A percentile compares a stretch with the other conserved stretches of the same genome.
These are phyloP conservation scores for Pycnococcus provasolii DNA, from an alignment of 139 green algal genomes.

Conservation along the genomic window DNA sequence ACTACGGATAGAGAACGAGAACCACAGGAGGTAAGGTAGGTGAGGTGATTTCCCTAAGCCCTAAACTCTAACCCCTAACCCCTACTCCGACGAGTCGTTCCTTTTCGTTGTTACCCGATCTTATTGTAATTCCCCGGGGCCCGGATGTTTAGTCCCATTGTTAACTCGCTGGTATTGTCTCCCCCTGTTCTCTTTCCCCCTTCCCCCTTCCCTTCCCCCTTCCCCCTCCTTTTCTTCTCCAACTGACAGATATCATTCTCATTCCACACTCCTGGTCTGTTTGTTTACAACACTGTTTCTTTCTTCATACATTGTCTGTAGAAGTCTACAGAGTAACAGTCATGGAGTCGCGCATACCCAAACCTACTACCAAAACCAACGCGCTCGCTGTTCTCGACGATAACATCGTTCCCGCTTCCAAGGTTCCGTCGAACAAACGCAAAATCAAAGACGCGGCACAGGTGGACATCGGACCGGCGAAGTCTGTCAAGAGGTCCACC, in stretches of 20 bases:
- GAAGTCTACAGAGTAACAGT: neutral
- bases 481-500: conserved; percentile 2
- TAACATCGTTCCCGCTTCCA: neutral
- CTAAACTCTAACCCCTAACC: too few species aligned
- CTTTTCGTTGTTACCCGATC: too few species aligned
- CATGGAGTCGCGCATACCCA: neutral
- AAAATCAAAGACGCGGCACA: too few species aligned
- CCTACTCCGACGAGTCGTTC: too few species aligned
- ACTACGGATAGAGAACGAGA: too few species aligned
- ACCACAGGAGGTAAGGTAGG: too few species aligned
- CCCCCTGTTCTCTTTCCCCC: neutral
- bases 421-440: too few species aligned
- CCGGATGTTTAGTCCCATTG: too few species aligned
- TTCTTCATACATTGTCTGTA: neutral
- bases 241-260: neutral
- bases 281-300: neutral
- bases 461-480: neutral
- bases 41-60: too few species aligned
- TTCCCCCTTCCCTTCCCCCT: neutral
- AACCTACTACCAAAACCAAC: neutral
- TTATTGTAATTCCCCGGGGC: too few species aligned
- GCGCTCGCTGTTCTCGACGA: conserved; percentile 16
- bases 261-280: neutral
- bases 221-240: neutral
- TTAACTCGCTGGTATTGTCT: neutral